Evolutionary conservation across 1,284 basidiomycete species (phyloP).

Genomic region (Cystodermella granulosa): DNA sequence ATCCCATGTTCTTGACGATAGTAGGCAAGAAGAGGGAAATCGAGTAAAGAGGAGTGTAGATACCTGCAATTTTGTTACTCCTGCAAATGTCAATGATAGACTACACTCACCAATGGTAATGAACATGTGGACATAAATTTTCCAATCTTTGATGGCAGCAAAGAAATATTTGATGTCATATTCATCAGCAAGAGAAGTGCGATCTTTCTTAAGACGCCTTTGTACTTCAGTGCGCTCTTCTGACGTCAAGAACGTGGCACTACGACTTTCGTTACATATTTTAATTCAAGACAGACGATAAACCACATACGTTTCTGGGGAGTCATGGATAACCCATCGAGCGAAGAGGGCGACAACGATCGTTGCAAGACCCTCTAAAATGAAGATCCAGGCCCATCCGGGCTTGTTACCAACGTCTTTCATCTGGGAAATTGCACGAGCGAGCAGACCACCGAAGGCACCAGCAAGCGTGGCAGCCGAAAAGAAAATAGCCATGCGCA

Average conservation of each 20-base stretch:
- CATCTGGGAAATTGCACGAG: constrained; percentile 38
- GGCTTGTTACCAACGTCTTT: constrained; percentile 33
- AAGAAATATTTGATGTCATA: constrained; percentile 23
- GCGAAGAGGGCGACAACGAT: constrained; percentile 39
- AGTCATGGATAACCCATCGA: constrained; percentile 44
- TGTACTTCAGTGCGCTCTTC: constrained; percentile 26
- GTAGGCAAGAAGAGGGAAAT: constrained; percentile 40
- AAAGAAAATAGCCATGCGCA: constrained; percentile 35
- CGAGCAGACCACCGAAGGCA: constrained; percentile 40
- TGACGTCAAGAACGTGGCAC: constrained; percentile 26
- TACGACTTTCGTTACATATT: constrained; percentile 18
- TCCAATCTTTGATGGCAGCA: constrained; percentile 29
- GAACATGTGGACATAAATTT: constrained; percentile 30
- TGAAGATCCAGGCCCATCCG: constrained; percentile 50
- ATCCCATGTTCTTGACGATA: constrained; percentile 33
- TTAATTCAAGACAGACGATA: constrained; percentile 8
- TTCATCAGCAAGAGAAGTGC: constrained; percentile 25
- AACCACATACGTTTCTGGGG: constrained; percentile 23
- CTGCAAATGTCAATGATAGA: constrained; percentile 21
- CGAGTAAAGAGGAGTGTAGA: constrained; percentile 36
- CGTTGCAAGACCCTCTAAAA: constrained; percentile 36
- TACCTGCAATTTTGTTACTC: constrained; percentile 16
- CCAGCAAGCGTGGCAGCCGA: constrained; percentile 34
- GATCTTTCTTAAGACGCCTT: constrained; percentile 23
- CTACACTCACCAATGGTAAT: constrained; percentile 33